A percentile compares a stretch with the other conserved stretches of the same genome.
phyloP scores from a whole-genome alignment of 352 stramenopile genomes.

The Sclerospora graminicola region DNA sequence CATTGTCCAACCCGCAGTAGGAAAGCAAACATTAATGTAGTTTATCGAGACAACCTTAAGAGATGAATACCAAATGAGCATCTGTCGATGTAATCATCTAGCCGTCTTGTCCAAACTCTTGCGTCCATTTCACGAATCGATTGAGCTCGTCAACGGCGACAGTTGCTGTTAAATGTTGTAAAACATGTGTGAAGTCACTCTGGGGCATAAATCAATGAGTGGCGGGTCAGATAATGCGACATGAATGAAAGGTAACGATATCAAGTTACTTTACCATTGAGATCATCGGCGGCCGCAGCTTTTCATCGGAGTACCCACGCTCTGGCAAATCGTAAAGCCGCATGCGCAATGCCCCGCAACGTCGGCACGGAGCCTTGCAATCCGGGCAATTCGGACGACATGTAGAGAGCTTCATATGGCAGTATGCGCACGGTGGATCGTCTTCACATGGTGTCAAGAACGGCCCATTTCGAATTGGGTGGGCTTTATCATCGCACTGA shows the following conservation, averaged over 20 bases:
- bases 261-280: slow-evolving; percentile 48
- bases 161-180: slow-evolving; percentile 90
- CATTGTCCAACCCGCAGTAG: slow-evolving; percentile 9
- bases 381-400: slow-evolving; percentile 52
- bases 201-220: slow-evolving; percentile 18
- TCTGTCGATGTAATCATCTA: slow-evolving; percentile 31
- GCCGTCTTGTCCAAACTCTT: slow-evolving; percentile 98
- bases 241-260: not conserved
- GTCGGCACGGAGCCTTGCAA: slow-evolving; percentile 59
- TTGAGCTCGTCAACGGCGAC: slow-evolving; percentile 96
- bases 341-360: slow-evolving; percentile 74
- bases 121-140: slow-evolving; percentile 97
- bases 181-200: slow-evolving; percentile 93
- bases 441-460: slow-evolving; percentile 79
- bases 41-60: not conserved
- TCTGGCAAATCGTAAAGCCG: slow-evolving; percentile 77
- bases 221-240: not conserved
- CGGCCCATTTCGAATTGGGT: slow-evolving; percentile 39
- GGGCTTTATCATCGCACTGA: slow-evolving; percentile 74
- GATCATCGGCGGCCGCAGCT: slow-evolving; percentile 78
- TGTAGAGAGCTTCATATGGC: slow-evolving; percentile 83
- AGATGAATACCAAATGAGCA: slow-evolving; percentile 4
- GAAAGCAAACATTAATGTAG: slow-evolving; percentile 2
- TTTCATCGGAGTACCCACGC: slow-evolving; percentile 74
- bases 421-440: slow-evolving; percentile 78